These are phyloP conservation scores for Microsporum canis DNA, from an alignment of 2,329 filamentous ascomycete species.

Conservation along the genomic window DNA sequence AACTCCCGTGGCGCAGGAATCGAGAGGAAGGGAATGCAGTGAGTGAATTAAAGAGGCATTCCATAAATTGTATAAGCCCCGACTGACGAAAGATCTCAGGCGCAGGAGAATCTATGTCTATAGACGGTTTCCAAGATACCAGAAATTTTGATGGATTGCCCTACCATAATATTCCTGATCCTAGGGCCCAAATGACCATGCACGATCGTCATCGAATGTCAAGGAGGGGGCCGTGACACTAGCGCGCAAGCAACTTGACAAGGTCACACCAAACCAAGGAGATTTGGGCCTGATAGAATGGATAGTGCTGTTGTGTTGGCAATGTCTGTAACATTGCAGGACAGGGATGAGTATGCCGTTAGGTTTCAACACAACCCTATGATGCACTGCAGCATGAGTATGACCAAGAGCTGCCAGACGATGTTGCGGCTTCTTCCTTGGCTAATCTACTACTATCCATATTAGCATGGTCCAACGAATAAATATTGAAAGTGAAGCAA, in stretches of 20 bases:
- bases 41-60: background rate
- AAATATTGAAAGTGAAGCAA: background rate
- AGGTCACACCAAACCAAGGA: background rate
- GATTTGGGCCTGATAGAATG: background rate
- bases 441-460: background rate
- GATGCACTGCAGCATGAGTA: background rate
- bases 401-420: background rate
- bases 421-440: background rate
- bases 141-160: background rate
- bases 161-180: background rate
- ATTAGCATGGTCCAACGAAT: background rate
- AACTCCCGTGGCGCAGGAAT: background rate
- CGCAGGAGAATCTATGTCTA: background rate
- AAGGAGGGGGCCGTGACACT: background rate
- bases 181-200: background rate
- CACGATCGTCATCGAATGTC: background rate
- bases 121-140: background rate
- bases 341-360: background rate
- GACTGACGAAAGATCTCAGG: background rate
- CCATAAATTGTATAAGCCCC: background rate
- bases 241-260: background rate
- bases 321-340: background rate
- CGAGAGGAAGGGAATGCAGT: background rate
- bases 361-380: background rate
- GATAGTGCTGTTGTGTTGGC: too few species aligned